Conservation (phyloP, 2,329 filamentous ascomycete species). For the Leptosphaerulina australis region DNA sequence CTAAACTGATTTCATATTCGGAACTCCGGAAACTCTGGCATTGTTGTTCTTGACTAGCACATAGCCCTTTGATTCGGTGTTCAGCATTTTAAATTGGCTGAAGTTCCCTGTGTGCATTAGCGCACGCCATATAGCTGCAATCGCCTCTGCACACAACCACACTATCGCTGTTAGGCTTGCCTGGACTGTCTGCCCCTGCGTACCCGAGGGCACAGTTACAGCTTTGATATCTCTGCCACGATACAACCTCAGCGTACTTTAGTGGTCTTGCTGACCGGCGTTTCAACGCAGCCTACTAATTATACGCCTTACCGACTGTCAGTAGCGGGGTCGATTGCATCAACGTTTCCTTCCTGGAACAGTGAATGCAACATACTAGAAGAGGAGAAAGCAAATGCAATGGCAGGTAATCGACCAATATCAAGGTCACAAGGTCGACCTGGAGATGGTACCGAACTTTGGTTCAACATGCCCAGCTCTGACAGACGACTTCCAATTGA, state of each 20-base stretch:
- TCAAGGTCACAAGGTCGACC: slow-evolving; percentile 21
- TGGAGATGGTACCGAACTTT: slow-evolving; percentile 36
- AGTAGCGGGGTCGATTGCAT: slow-evolving; percentile 20
- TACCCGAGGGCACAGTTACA: slow-evolving; percentile 28
- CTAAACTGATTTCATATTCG: slow-evolving; percentile 29
- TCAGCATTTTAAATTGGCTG: slow-evolving; percentile 34
- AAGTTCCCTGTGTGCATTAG: slow-evolving; percentile 40
- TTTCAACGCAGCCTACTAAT: slow-evolving; percentile 31
- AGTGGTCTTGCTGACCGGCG: slow-evolving; percentile 40
- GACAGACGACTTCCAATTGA: slow-evolving; percentile 20
- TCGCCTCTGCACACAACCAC: slow-evolving; percentile 32
- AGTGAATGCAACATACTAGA: background rate
- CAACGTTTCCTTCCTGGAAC: background rate
- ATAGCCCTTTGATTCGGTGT: slow-evolving; percentile 20
- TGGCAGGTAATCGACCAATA: slow-evolving; percentile 29
- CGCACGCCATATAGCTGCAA: slow-evolving; percentile 37
- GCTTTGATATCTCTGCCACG: slow-evolving; percentile 31
- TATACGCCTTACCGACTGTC: slow-evolving; percentile 33
- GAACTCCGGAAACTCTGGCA: slow-evolving; percentile 16
- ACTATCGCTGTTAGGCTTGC: slow-evolving; percentile 28
- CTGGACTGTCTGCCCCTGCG: slow-evolving; percentile 30
- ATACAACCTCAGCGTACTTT: slow-evolving; percentile 30
- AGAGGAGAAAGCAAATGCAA: slow-evolving; percentile 8
- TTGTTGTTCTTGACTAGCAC: slow-evolving; percentile 4
- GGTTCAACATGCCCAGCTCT: slow-evolving; percentile 38